These are phyloP conservation scores for Eutrema yunnanense DNA, from an alignment of 345 rosid species.

Conservation along the genomic window DNA sequence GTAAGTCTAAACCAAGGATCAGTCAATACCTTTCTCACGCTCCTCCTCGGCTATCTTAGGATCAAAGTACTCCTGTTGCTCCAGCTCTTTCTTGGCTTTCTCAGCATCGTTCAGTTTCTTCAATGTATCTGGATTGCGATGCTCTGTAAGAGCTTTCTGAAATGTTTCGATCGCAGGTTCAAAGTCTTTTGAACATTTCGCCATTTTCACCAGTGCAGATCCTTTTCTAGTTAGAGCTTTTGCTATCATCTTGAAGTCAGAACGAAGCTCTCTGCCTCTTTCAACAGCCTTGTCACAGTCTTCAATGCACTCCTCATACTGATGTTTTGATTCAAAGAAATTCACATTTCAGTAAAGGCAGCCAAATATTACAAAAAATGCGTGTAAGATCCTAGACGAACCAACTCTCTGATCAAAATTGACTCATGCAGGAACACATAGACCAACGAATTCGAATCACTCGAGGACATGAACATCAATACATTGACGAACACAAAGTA, in stretches of 20 bases:
- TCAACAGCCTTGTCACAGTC: constrained; percentile 98
- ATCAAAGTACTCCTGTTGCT: constrained; percentile 88
- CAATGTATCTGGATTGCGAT: constrained; percentile 91
- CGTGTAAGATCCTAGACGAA: neutral
- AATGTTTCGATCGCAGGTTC: constrained; percentile 83
- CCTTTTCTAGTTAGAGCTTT: constrained; percentile 96
- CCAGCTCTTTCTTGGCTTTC: constrained; percentile 87
- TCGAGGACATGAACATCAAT: neutral
- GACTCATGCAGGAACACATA: neutral
- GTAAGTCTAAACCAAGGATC: neutral
- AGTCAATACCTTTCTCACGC: constrained; percentile 79
- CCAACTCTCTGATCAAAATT: neutral
- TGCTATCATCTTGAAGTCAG: constrained; percentile 92
- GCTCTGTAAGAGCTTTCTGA: constrained; percentile 99
- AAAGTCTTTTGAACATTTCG: constrained; percentile 65
- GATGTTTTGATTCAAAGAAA: neutral
- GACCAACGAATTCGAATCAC: neutral
- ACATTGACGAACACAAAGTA: neutral
- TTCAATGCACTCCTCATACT: constrained; percentile 79
- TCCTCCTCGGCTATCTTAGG: constrained; percentile 89
- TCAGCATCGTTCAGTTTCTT: constrained; percentile 90
- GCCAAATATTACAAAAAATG: neutral
- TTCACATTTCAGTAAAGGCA: neutral
- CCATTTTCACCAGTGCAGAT: constrained; percentile 69
- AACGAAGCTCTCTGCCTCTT: constrained; percentile 94